Percentiles rank a stretch among this genome's conserved stretches.
Conservation (phyloP, 2,329 filamentous ascomycete species). For the Trichophyton verrucosum region DNA sequence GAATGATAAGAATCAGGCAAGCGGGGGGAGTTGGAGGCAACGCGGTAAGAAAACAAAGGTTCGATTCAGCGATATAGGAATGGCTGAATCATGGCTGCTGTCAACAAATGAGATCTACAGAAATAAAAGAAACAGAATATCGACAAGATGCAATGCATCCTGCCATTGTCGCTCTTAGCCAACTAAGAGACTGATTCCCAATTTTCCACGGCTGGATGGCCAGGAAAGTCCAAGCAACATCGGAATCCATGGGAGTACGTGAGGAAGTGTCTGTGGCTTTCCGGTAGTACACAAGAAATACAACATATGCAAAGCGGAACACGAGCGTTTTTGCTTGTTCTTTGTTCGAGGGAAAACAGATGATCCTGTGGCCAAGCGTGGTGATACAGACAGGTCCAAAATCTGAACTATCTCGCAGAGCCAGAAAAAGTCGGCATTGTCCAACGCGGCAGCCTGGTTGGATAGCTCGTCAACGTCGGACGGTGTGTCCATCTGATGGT, state of each 20-base stretch:
- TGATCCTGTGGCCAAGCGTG: slow-evolving; percentile 2
- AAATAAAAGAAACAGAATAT: neutral
- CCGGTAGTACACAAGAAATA: neutral
- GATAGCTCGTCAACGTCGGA: neutral
- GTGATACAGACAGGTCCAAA: slow-evolving; percentile 4
- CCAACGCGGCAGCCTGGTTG: neutral
- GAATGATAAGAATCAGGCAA: neutral
- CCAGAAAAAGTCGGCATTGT: neutral
- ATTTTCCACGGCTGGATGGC: neutral
- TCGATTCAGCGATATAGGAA: neutral
- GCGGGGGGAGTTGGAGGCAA: neutral
- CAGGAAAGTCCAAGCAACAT: neutral
- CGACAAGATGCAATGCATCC: neutral
- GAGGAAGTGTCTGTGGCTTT: neutral
- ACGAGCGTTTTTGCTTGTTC: slow-evolving; percentile 3
- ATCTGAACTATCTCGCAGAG: slow-evolving; percentile 3
- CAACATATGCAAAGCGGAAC: slow-evolving; percentile 1
- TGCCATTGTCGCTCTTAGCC: neutral
- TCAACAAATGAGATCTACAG: neutral
- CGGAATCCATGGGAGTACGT: neutral
- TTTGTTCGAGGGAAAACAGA: slow-evolving; percentile 3
- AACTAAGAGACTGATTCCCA: neutral
- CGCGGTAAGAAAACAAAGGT: neutral
- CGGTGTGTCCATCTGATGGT: neutral
- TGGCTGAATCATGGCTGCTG: neutral